These are phyloP conservation scores for Apophysomyces sp. DNA, from an alignment of 371 early-diverging fungal genomes.

Conservation along the genomic window DNA sequence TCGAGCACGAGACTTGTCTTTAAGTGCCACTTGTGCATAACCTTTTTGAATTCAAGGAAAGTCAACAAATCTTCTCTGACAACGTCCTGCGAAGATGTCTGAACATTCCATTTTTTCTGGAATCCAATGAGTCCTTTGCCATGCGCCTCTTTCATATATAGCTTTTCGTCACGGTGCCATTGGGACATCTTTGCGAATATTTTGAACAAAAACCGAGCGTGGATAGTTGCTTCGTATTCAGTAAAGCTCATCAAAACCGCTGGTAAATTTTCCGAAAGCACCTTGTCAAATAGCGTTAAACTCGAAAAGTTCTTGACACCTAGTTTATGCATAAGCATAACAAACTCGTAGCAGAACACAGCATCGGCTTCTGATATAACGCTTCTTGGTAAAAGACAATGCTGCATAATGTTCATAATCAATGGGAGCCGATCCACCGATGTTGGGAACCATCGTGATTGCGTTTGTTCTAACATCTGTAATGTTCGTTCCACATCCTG, in stretches of 20 bases:
- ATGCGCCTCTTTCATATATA: conserved; percentile 60
- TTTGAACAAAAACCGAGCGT: conserved; percentile 64
- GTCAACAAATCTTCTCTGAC: conserved; percentile 56
- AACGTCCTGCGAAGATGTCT: conserved; percentile 36
- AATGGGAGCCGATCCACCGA: conserved; percentile 51
- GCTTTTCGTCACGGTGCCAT: conserved; percentile 58
- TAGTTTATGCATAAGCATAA: conserved; percentile 74
- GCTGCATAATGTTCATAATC: conserved; percentile 64
- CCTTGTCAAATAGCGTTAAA: conserved; percentile 74
- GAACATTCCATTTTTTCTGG: conserved; percentile 64
- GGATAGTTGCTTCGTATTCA: conserved; percentile 78
- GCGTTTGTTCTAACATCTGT: conserved; percentile 58
- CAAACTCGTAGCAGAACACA: conserved; percentile 80
- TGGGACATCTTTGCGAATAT: conserved; percentile 57
- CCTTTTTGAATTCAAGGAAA: conserved; percentile 69
- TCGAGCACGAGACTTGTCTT: conserved; percentile 45
- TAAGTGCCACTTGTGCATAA: conserved; percentile 80
- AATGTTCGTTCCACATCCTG: conserved; percentile 47
- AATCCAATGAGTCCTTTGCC: conserved; percentile 72
- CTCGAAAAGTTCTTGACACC: conserved; percentile 79
- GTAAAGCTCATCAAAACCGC: conserved; percentile 61
- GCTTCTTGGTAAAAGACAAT: conserved; percentile 81
- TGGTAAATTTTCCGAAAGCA: conserved; percentile 48
- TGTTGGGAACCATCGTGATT: conserved; percentile 70
- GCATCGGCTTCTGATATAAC: conserved; percentile 80